A percentile compares a stretch with the other conserved stretches of the same genome.
Conservation (phyloP, 495 filamentous ascomycete genomes). For the Aspergillus mulundensis region DNA sequence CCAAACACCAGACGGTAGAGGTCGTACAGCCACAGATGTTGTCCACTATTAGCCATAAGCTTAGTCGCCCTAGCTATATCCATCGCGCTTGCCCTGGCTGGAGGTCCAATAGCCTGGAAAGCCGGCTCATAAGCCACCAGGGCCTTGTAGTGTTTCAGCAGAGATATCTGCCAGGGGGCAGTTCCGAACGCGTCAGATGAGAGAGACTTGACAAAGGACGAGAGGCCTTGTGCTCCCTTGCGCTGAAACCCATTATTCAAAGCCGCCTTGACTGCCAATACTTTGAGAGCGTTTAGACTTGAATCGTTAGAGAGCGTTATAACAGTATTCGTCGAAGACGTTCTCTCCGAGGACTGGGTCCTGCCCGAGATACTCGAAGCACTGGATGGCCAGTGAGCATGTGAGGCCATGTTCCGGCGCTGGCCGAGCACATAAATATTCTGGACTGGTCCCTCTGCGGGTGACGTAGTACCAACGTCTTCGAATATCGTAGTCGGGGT, state of each 20-base stretch:
- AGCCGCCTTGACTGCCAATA: slow-evolving; percentile 75
- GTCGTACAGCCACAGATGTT: slow-evolving; percentile 73
- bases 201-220: slow-evolving; percentile 69
- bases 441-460: slow-evolving; percentile 70
- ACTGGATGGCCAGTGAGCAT: slow-evolving; percentile 67
- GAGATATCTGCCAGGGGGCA: slow-evolving; percentile 59
- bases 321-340: slow-evolving; percentile 72
- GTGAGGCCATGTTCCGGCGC: slow-evolving; percentile 21
- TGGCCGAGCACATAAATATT: slow-evolving; percentile 85
- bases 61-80: slow-evolving; percentile 73
- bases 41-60: slow-evolving; percentile 64
- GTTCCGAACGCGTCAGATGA: slow-evolving; percentile 74
- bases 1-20: slow-evolving; percentile 83
- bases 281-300: slow-evolving; percentile 68
- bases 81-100: slow-evolving; percentile 55
- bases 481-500: slow-evolving; percentile 93
- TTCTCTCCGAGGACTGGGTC: slow-evolving; percentile 64
- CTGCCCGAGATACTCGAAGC: slow-evolving; percentile 68
- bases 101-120: slow-evolving; percentile 55
- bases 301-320: slow-evolving; percentile 62
- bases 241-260: slow-evolving; percentile 69
- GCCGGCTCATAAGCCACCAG: slow-evolving; percentile 65
- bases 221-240: slow-evolving; percentile 45
- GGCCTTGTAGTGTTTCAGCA: slow-evolving; percentile 74
- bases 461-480: slow-evolving; percentile 70